phyloP scores from a whole-genome alignment of 495 filamentous ascomycete genomes.

The Trypethelium eluteriae region DNA sequence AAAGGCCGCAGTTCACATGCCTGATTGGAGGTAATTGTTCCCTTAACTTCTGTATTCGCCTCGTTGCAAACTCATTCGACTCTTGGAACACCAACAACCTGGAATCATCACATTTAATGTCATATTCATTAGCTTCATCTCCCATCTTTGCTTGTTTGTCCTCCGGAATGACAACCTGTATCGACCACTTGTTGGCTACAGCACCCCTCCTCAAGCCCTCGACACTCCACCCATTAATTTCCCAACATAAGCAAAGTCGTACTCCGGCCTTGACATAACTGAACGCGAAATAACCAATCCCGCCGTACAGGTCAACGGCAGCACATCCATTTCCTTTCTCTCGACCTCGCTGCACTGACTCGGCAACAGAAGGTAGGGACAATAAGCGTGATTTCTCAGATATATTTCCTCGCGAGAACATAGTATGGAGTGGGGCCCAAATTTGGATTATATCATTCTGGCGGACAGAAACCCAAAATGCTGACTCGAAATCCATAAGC shows the following conservation, averaged over 20 bases:
- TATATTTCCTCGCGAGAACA: constrained; percentile 86
- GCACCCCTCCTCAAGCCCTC: constrained; percentile 72
- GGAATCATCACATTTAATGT: constrained; percentile 28
- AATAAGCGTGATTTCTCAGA: constrained; percentile 78
- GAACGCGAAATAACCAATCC: constrained; percentile 89
- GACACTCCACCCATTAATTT: constrained; percentile 80
- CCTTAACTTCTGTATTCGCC: constrained; percentile 38
- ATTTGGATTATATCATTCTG: constrained; percentile 78
- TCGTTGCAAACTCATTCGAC: constrained; percentile 52
- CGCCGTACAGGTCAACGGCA: constrained; percentile 80
- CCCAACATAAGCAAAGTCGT: constrained; percentile 69
- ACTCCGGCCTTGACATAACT: constrained; percentile 66
- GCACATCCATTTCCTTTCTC: constrained; percentile 33
- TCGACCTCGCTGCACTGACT: constrained; percentile 25
- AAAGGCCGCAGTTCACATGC: constrained; percentile 76
- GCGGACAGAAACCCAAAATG: constrained; percentile 66
- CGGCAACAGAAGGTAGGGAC: constrained; percentile 35
- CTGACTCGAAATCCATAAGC: constrained; percentile 46
- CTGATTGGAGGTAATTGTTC: constrained; percentile 33
- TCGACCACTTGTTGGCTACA: constrained; percentile 55
- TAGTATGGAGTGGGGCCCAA: constrained; percentile 81
- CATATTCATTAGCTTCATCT: constrained; percentile 10
- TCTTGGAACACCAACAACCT: constrained; percentile 62
- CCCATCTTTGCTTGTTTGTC: constrained; percentile 24
- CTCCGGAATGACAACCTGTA: constrained; percentile 41